A percentile compares a stretch with the other conserved stretches of the same genome.
Conservation (phyloP, 2,329 filamentous ascomycete species). For the Ceratocystis eucalypticola region DNA sequence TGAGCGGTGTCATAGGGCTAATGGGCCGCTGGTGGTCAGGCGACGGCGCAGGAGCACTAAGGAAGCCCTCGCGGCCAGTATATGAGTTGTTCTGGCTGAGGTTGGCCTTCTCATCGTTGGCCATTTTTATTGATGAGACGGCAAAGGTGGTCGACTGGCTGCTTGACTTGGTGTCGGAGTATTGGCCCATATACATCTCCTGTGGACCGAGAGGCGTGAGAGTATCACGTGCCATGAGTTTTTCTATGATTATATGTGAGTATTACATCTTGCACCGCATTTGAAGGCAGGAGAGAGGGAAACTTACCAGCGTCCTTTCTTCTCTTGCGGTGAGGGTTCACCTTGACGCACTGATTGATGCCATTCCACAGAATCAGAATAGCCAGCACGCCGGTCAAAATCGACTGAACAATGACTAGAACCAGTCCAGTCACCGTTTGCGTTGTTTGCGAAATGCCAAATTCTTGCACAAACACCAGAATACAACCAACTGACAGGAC, state of each 20-base stretch:
- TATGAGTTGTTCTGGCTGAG: constrained; percentile 1
- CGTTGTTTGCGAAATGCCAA: constrained; percentile 78
- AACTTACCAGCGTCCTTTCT: constrained; percentile 77
- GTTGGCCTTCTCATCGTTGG: constrained; percentile 18
- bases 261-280: constrained; percentile 13
- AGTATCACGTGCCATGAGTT: constrained; percentile 49
- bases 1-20: constrained; percentile 21
- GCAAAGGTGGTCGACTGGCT: constrained; percentile 32
- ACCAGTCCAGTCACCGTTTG: constrained; percentile 91
- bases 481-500: constrained; percentile 82
- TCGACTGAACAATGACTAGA: constrained; percentile 79
- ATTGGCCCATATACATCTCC: neutral
- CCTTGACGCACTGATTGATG: constrained; percentile 64
- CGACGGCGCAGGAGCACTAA: neutral
- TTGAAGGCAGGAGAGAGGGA: neutral
- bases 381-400: constrained; percentile 67
- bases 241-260: constrained; percentile 43
- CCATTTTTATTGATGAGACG: constrained; percentile 29
- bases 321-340: constrained; percentile 80
- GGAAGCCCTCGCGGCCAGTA: constrained; percentile 6
- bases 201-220: constrained; percentile 74
- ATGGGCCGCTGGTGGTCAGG: constrained; percentile 20
- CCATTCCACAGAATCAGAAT: constrained; percentile 84
- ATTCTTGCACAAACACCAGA: constrained; percentile 83
- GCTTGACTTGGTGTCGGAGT: constrained; percentile 24